Percentiles rank a stretch among this genome's conserved stretches.
Evolutionary conservation across 768 basidiomycete species (phyloP).

Genomic region (Rhodotorula graminis): DNA sequence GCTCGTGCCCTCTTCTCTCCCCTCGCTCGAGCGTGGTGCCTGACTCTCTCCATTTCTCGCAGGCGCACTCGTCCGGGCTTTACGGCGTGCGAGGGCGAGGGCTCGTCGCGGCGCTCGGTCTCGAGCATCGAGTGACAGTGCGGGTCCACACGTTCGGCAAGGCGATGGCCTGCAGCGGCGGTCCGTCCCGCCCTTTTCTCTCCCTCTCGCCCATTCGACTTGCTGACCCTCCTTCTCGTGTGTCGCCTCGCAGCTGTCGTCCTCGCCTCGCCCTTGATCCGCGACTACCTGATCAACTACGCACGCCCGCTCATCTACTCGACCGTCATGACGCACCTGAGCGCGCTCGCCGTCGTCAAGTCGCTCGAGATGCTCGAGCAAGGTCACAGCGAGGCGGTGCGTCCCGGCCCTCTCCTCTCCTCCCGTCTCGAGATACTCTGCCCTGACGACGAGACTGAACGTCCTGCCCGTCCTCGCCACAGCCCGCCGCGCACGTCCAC

Average conservation of each 20-base stretch:
- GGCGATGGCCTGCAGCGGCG: conserved; percentile 76
- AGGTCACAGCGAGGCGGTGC: conserved; percentile 53
- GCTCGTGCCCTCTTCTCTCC: background rate
- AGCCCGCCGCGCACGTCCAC: conserved; percentile 29
- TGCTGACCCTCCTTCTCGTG: background rate
- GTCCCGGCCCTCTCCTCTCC: too few relatives aligned
- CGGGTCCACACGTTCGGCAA: conserved; percentile 91
- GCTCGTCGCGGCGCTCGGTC: conserved; percentile 62
- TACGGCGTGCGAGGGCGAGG: conserved; percentile 77
- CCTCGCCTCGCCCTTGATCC: conserved; percentile 64
- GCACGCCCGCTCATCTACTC: conserved; percentile 88
- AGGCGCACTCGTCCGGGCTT: conserved; percentile 83
- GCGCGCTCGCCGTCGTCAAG: conserved; percentile 67
- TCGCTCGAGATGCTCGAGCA: conserved; percentile 73
- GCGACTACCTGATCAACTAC: conserved; percentile 84
- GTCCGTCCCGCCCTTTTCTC: conserved; percentile 52
- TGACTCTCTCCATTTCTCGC: background rate
- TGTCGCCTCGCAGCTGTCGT: conserved; percentile 60
- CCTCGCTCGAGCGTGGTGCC: too few relatives aligned
- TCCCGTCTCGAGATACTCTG: background rate
- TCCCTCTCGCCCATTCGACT: background rate
- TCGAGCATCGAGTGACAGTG: conserved; percentile 66
- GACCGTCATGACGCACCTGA: conserved; percentile 72
- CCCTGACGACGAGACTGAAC: background rate
- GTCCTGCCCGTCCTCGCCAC: background rate